Evolutionary conservation across 1,284 basidiomycete species (phyloP).

Genomic region (Cryptococcus neoformans): DNA sequence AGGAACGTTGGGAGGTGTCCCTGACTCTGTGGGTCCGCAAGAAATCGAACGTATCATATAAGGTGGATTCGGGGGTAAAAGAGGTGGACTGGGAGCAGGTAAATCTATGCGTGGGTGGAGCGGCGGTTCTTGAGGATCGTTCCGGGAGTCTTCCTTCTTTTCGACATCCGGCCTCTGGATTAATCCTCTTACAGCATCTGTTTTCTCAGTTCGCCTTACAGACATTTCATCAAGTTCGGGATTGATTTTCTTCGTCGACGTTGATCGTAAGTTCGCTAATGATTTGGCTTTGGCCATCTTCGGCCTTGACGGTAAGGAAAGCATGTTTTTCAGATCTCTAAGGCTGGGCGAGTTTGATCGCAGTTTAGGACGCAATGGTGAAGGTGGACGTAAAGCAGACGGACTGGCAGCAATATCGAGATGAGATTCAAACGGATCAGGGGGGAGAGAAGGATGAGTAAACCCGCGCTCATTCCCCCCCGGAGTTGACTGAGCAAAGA

Average conservation of each 20-base stretch:
- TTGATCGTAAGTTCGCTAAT: constrained; percentile 23
- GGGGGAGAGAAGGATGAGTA: constrained; percentile 17
- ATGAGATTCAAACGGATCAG: constrained; percentile 39
- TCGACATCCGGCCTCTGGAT: too few relatives aligned
- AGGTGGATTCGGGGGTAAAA: constrained; percentile 34
- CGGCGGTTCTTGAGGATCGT: too few relatives aligned
- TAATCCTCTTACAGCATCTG: too few relatives aligned
- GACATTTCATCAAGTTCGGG: too few relatives aligned
- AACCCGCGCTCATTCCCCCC: background rate
- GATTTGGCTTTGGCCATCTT: constrained; percentile 30
- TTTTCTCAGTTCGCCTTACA: too few relatives aligned
- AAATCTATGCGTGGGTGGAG: too few relatives aligned
- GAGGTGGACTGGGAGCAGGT: background rate
- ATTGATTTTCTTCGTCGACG: too few relatives aligned
- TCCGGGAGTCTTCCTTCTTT: too few relatives aligned
- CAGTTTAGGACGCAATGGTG: constrained; percentile 7
- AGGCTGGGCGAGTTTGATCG: constrained; percentile 30
- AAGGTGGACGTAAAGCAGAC: constrained; percentile 5
- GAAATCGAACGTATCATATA: constrained; percentile 20
- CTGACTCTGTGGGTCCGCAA: constrained; percentile 1
- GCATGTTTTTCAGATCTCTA: constrained; percentile 29
- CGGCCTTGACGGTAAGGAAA: constrained; percentile 15
- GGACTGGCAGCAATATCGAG: constrained; percentile 21
- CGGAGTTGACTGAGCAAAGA: constrained; percentile 2
- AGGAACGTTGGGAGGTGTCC: constrained; percentile 18